A percentile compares a stretch with the other conserved stretches of the same genome.
Evolutionary conservation across 352 stramenopile genomes (phyloP).

Genomic region (Globisporangium abappressorium): DNA sequence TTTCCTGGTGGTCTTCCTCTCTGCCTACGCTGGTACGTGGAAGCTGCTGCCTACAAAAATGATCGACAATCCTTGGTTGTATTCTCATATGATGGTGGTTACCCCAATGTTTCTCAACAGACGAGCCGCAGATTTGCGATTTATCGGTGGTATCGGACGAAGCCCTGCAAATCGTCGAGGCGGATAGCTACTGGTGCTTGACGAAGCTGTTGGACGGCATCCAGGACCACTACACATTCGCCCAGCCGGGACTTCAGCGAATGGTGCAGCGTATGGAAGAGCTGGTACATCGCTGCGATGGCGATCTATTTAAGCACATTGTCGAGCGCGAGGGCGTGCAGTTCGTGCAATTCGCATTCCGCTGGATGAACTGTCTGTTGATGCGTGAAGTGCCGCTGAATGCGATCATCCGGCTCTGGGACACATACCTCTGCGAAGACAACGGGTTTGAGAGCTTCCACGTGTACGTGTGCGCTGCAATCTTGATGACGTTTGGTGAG

Average conservation of each 20-base stretch:
- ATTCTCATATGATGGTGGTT: neutral
- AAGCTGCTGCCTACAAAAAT: neutral
- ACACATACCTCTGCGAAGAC: conserved; percentile 98
- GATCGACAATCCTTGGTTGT: neutral
- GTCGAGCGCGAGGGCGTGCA: conserved; percentile 92
- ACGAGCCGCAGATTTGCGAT: conserved; percentile 75
- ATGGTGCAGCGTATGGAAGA: conserved; percentile 98
- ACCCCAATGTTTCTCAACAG: conserved; percentile 21
- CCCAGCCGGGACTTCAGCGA: conserved; percentile 97
- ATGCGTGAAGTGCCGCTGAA: conserved; percentile 95
- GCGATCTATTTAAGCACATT: conserved; percentile 93
- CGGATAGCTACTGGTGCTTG: conserved; percentile 99
- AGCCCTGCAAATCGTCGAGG: conserved; percentile 89
- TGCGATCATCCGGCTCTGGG: conserved; percentile 97
- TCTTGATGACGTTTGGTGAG: conserved; percentile 97
- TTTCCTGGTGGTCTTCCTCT: conserved; percentile 97
- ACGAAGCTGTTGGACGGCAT: conserved; percentile 98
- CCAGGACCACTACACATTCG: conserved; percentile 99
- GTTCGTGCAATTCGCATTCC: conserved; percentile 99
- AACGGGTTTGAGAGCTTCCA: conserved; percentile 99
- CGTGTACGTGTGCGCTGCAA: conserved; percentile 98
- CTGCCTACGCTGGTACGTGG: conserved; percentile 60
- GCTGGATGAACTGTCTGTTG: conserved; percentile 99
- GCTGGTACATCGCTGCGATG: conserved; percentile 95
- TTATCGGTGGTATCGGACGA: conserved; percentile 62